Percentiles rank a stretch among this genome's conserved stretches.
phyloP scores from a whole-genome alignment of 441 rosid genomes.

The Bocquillonia castaneifolia region DNA sequence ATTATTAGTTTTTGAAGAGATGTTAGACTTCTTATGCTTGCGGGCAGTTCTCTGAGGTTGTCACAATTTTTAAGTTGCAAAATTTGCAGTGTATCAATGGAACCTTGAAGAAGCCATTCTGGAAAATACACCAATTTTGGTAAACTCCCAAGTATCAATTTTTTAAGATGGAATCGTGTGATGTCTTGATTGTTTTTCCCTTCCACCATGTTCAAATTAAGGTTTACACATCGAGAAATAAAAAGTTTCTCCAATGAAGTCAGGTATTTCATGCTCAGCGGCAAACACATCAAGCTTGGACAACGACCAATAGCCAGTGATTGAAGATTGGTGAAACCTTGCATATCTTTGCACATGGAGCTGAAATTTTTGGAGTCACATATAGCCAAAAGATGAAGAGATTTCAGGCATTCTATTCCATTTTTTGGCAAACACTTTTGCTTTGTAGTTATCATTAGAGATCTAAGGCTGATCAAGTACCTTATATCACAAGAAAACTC shows the following conservation, averaged over 20 bases:
- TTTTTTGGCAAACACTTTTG: not conserved
- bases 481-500: conserved; percentile 3
- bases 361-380: not conserved
- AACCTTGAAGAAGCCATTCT: conserved; percentile 8
- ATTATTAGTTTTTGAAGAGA: not conserved
- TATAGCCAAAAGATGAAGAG: not conserved
- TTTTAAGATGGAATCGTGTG: not conserved
- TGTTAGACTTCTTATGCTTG: not conserved
- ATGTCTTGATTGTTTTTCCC: not conserved
- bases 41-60: not conserved
- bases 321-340: conserved; percentile 1
- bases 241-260: not conserved
- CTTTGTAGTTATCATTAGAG: not conserved
- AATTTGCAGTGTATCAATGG: not conserved
- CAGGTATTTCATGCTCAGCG: not conserved
- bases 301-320: not conserved
- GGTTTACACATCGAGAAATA: not conserved
- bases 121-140: conserved; percentile 7
- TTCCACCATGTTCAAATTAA: conserved; percentile 5
- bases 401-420: conserved; percentile 3
- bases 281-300: not conserved
- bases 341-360: conserved; percentile 2
- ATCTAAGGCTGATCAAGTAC: not conserved
- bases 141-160: not conserved
- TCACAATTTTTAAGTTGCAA: not conserved